phyloP scores from a whole-genome alignment of 1,139 yeast species.

The Taphrina flavorubra region DNA sequence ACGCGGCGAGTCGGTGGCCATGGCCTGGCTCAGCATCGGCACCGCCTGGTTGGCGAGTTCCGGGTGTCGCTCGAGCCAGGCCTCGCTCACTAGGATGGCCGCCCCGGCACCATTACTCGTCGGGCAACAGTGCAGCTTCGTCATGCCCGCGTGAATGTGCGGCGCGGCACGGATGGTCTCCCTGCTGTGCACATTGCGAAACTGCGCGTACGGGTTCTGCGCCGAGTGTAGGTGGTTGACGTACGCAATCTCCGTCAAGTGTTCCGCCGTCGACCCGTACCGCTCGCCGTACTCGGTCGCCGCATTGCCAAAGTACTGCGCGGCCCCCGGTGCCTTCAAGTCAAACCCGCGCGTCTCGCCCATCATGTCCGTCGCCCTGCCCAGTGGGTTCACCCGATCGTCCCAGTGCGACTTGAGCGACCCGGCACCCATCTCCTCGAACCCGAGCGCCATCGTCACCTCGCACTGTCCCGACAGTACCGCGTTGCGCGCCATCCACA shows the following conservation, averaged over 20 bases:
- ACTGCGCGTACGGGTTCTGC: conserved; percentile 51
- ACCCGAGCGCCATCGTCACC: conserved; percentile 50
- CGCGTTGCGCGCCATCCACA: conserved; percentile 48
- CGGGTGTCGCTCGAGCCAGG: conserved; percentile 62
- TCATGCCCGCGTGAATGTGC: conserved; percentile 48
- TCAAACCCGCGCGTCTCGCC: conserved; percentile 46
- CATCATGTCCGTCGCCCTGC: conserved; percentile 46
- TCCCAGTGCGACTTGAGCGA: conserved; percentile 48
- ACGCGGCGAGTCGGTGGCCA: conserved; percentile 48
- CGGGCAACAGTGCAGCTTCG: conserved; percentile 51
- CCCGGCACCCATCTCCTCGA: conserved; percentile 51
- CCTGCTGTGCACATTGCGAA: conserved; percentile 48
- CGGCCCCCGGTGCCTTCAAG: conserved; percentile 48
- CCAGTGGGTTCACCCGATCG: conserved; percentile 49
- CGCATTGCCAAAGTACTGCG: conserved; percentile 51
- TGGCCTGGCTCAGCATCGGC: conserved; percentile 49
- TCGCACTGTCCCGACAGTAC: conserved; percentile 48
- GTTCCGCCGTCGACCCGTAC: conserved; percentile 47
- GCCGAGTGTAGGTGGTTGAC: conserved; percentile 50
- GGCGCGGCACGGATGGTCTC: conserved; percentile 49
- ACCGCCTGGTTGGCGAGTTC: conserved; percentile 48
- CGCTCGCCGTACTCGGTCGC: conserved; percentile 49
- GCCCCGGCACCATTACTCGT: conserved; percentile 83
- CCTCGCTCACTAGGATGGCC: conserved; percentile 72
- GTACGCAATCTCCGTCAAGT: conserved; percentile 50